Conservation (phyloP, 495 filamentous ascomycete genomes). For the Hypomontagnella submonticulosa region DNA sequence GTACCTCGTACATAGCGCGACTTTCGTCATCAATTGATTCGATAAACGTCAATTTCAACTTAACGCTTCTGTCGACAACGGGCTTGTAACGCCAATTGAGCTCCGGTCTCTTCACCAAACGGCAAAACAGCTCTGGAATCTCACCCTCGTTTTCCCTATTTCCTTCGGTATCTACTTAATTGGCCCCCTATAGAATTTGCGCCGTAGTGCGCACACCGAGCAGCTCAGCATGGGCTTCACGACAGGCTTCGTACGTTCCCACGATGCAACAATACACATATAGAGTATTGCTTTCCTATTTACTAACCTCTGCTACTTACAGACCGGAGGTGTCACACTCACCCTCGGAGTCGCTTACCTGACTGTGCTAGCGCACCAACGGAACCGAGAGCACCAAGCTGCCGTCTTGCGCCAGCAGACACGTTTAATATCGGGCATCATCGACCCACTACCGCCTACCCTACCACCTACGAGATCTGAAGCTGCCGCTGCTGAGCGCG, state of each 20-base stretch:
- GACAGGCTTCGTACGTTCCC: conserved; percentile 77
- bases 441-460: conserved; percentile 58
- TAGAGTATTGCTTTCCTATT: conserved; percentile 1
- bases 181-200: conserved; percentile 35
- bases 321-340: conserved; percentile 87
- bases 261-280: background rate
- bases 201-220: conserved; percentile 38
- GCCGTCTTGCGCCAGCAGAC: conserved; percentile 76
- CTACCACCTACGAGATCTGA: conserved; percentile 56
- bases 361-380: conserved; percentile 76
- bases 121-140: background rate
- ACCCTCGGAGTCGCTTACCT: conserved; percentile 87
- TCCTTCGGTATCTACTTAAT: conserved; percentile 6
- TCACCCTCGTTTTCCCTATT: conserved; percentile 8
- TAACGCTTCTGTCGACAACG: background rate
- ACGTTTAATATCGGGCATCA: conserved; percentile 66
- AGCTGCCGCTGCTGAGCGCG: conserved; percentile 54
- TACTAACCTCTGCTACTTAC: conserved; percentile 34
- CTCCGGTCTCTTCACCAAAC: conserved; percentile 4
- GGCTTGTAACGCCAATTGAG: conserved; percentile 7
- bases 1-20: conserved; percentile 27
- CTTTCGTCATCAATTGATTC: conserved; percentile 46
- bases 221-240: conserved; percentile 75
- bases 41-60: conserved; percentile 23
- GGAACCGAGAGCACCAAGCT: conserved; percentile 75